These are phyloP conservation scores for Lippia alba DNA, from an alignment of 305 asterid genomes.

Conservation along the genomic window DNA sequence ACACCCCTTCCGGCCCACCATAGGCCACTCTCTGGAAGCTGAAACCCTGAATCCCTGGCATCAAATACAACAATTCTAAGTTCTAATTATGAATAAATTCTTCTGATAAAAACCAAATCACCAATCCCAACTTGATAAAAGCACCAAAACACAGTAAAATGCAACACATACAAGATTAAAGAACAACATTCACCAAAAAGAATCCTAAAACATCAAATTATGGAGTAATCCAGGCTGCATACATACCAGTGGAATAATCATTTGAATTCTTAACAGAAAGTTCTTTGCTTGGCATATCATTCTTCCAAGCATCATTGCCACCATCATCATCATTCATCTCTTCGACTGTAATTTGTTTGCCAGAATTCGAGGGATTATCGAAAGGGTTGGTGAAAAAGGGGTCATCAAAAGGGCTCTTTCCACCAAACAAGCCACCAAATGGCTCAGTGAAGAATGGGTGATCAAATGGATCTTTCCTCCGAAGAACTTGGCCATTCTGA, in stretches of 20 bases:
- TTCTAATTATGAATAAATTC: neutral
- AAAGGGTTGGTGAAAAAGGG: conserved; percentile 56
- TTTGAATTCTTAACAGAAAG: conserved; percentile 40
- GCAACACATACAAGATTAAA: neutral
- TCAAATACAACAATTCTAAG: conserved; percentile 17
- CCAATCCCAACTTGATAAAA: no score
- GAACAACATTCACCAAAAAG: neutral
- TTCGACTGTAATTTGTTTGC: conserved; percentile 63
- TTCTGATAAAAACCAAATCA: neutral
- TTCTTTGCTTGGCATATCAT: conserved; percentile 52
- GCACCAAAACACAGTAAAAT: neutral
- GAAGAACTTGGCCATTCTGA: conserved; percentile 58
- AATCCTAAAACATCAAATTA: neutral
- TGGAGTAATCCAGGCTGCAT: conserved; percentile 1
- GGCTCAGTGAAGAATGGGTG: conserved; percentile 59
- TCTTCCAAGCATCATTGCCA: conserved; percentile 35
- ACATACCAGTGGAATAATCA: conserved; percentile 45
- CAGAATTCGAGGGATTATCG: conserved; percentile 43
- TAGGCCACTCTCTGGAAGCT: conserved; percentile 64
- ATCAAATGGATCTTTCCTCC: conserved; percentile 77
- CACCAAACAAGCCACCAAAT: conserved; percentile 53
- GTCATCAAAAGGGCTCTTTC: conserved; percentile 58
- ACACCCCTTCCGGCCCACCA: conserved; percentile 66
- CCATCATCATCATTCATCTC: conserved; percentile 60
- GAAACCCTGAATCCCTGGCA: conserved; percentile 54